These are phyloP conservation scores for Ceratobasidium theobromae DNA, from an alignment of 1,284 basidiomycete species.

Conservation along the genomic window DNA sequence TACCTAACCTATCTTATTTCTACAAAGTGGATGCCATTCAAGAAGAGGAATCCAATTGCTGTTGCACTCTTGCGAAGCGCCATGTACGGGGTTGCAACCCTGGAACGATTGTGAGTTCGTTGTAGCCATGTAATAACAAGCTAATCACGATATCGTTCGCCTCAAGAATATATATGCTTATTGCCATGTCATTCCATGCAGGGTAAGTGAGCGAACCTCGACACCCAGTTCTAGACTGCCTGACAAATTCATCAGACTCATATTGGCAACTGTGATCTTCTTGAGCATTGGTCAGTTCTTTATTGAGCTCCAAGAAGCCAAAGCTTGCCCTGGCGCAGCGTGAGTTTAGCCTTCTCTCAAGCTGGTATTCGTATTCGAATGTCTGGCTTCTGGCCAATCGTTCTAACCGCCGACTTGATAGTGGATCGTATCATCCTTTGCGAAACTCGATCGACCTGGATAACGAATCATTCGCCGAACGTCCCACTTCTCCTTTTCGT, in stretches of 20 bases:
- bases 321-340: background rate
- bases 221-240: background rate
- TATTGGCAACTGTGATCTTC: constrained; percentile 50
- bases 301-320: constrained; percentile 51
- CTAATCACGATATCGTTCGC: background rate
- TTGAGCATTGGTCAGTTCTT: constrained; percentile 58
- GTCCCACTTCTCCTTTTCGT: background rate
- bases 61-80: constrained; percentile 55
- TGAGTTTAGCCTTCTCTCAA: background rate
- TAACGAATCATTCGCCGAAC: constrained; percentile 19
- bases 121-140: background rate
- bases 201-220: constrained; percentile 50
- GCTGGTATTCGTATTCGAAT: background rate
- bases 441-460: constrained; percentile 14
- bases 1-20: constrained; percentile 54
- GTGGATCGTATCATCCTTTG: constrained; percentile 17
- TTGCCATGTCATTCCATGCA: constrained; percentile 65
- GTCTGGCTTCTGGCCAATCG: background rate
- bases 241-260: background rate
- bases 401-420: background rate
- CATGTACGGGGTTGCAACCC: constrained; percentile 58
- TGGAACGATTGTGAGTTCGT: constrained; percentile 58
- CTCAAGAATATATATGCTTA: constrained; percentile 60
- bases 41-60: constrained; percentile 47
- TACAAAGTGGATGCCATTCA: constrained; percentile 50